phyloP scores from a whole-genome alignment of 2,329 filamentous ascomycete species.

The Fusarium sulawesiense region DNA sequence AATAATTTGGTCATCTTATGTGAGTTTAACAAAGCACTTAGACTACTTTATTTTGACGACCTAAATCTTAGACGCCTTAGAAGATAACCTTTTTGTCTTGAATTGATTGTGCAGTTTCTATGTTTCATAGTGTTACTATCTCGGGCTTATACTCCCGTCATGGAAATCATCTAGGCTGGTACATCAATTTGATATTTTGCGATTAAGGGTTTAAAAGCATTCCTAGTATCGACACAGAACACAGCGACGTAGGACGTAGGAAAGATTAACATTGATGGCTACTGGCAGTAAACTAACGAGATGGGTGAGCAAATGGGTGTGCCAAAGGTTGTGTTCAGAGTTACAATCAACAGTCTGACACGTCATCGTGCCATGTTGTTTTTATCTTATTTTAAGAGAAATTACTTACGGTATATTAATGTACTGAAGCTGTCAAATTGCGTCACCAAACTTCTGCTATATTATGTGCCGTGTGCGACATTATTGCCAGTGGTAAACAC shows the following conservation, averaged over 20 bases:
- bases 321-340: background rate
- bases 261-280: background rate
- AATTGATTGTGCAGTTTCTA: background rate
- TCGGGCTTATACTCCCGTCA: background rate
- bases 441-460: background rate
- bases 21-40: background rate
- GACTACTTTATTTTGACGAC: background rate
- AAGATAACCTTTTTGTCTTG: background rate
- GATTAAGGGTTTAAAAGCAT: background rate
- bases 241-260: background rate
- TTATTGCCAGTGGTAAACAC: background rate
- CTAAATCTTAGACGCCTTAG: background rate
- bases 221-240: background rate
- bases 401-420: background rate
- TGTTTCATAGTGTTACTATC: background rate
- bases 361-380: background rate
- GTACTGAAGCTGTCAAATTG: background rate
- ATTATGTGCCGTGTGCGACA: background rate
- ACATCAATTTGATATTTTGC: background rate
- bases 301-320: background rate
- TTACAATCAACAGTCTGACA: background rate
- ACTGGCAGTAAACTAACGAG: background rate
- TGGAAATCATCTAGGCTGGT: background rate
- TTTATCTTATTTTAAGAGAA: background rate
- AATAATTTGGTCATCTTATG: background rate